These are phyloP conservation scores for Colletotrichum somersetense DNA, from an alignment of 2,329 filamentous ascomycete species.

Conservation along the genomic window DNA sequence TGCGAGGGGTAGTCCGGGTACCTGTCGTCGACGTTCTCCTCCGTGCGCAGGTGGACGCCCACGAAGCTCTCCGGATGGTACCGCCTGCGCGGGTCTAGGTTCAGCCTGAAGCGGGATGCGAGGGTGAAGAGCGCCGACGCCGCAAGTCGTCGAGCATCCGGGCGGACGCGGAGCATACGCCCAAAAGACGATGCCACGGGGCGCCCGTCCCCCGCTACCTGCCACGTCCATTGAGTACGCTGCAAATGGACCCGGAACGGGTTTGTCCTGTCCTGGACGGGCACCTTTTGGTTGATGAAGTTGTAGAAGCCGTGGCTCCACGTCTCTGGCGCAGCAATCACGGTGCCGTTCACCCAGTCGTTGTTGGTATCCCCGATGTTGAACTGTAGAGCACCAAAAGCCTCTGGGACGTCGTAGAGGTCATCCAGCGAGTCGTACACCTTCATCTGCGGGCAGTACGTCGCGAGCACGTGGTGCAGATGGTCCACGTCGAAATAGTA, in stretches of 20 bases:
- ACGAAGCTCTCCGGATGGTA: constrained; percentile 47
- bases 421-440: constrained; percentile 52
- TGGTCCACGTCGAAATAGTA: constrained; percentile 53
- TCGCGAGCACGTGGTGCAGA: constrained; percentile 47
- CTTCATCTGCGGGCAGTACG: constrained; percentile 54
- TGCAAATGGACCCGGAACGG: constrained; percentile 51
- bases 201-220: constrained; percentile 48
- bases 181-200: constrained; percentile 53
- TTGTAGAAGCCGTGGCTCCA: constrained; percentile 45
- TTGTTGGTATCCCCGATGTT: constrained; percentile 44
- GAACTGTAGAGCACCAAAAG: constrained; percentile 46
- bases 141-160: constrained; percentile 52
- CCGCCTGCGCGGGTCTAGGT: constrained; percentile 46
- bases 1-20: constrained; percentile 51
- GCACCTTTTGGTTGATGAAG: constrained; percentile 46
- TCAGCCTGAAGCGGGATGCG: constrained; percentile 45
- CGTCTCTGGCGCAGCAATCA: constrained; percentile 45
- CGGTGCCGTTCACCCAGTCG: constrained; percentile 43
- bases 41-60: constrained; percentile 54
- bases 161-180: constrained; percentile 53
- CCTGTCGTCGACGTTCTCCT: constrained; percentile 47
- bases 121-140: constrained; percentile 52
- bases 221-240: constrained; percentile 49
- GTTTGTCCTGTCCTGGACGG: constrained; percentile 46
- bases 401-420: constrained; percentile 50